Evolutionary conservation across 2,329 filamentous ascomycete genomes (phyloP).

Genomic region (Fusarium tanahbumbuense): DNA sequence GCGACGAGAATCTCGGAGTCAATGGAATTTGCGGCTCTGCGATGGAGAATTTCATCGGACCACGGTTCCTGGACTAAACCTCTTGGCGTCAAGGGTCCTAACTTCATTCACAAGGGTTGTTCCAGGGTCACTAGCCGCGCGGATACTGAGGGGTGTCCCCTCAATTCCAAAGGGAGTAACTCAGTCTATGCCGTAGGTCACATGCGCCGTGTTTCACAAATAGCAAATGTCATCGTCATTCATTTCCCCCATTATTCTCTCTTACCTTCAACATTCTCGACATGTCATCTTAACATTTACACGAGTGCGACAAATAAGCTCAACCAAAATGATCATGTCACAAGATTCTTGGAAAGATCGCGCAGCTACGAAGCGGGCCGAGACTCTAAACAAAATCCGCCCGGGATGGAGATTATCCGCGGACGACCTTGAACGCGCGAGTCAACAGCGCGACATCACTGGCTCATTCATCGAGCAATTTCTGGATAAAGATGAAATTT

Average conservation of each 20-base stretch:
- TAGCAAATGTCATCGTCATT: background rate
- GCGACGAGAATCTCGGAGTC: too few species aligned
- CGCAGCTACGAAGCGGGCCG: slow-evolving; percentile 35
- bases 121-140: too few species aligned
- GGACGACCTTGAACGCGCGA: slow-evolving; percentile 24
- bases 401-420: slow-evolving; percentile 36
- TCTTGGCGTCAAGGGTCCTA: too few species aligned
- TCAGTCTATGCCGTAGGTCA: background rate
- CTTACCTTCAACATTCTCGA: rapidly evolving
- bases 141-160: too few species aligned
- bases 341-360: slow-evolving; percentile 27
- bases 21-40: too few species aligned
- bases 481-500: slow-evolving; percentile 5
- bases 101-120: background rate
- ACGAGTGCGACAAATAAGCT: rapidly evolving
- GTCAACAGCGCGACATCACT: slow-evolving; percentile 23
- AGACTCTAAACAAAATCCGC: slow-evolving; percentile 32
- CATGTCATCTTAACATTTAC: rapidly evolving
- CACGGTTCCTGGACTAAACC: too few species aligned
- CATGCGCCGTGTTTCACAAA: background rate
- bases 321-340: background rate
- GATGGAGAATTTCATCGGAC: rapidly evolving
- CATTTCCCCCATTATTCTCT: background rate
- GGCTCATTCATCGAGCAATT: slow-evolving; percentile 38
- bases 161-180: too few species aligned